phyloP scores from a whole-genome alignment of 2,329 filamentous ascomycete species.

The Fusarium phyllophilum region DNA sequence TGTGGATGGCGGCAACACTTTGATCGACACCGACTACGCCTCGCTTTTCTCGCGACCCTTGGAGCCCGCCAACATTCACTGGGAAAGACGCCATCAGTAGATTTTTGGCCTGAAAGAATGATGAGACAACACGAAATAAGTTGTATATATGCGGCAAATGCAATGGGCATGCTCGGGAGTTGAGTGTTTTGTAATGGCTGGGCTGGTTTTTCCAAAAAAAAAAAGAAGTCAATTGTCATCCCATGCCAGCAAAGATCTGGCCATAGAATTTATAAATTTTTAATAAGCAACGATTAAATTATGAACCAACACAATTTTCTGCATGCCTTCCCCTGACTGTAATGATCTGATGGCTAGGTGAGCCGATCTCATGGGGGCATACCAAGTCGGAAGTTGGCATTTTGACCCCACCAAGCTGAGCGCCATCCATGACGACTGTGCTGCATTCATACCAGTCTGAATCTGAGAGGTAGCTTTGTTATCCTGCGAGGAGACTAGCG shows the following conservation, averaged over 20 bases:
- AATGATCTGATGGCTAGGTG: not conserved
- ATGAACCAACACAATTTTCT: slow-evolving; percentile 5
- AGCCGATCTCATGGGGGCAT: slow-evolving; percentile 9
- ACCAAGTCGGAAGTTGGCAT: slow-evolving; percentile 28
- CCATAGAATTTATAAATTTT: slow-evolving; percentile 39
- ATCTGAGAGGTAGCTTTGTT: not conserved
- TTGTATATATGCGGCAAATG: slow-evolving; percentile 45
- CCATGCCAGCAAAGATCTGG: slow-evolving; percentile 35
- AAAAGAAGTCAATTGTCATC: slow-evolving; percentile 34
- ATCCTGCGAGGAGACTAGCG: not conserved
- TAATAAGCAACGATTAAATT: slow-evolving; percentile 41
- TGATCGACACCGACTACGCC: slow-evolving; percentile 75
- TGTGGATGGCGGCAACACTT: slow-evolving; percentile 72
- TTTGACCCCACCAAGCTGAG: slow-evolving; percentile 24
- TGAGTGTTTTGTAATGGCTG: slow-evolving; percentile 42
- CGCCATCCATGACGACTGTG: slow-evolving; percentile 31
- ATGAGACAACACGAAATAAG: slow-evolving; percentile 29
- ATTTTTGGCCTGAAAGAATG: slow-evolving; percentile 13
- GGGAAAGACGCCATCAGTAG: slow-evolving; percentile 73
- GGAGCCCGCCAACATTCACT: slow-evolving; percentile 76
- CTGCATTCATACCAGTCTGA: not conserved
- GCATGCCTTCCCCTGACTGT: not conserved
- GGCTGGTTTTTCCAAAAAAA: slow-evolving; percentile 34
- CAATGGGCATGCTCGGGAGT: slow-evolving; percentile 40
- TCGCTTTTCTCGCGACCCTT: slow-evolving; percentile 79